These are phyloP conservation scores for Lentinus brumalis DNA, from an alignment of 768 basidiomycete species.

Conservation along the genomic window DNA sequence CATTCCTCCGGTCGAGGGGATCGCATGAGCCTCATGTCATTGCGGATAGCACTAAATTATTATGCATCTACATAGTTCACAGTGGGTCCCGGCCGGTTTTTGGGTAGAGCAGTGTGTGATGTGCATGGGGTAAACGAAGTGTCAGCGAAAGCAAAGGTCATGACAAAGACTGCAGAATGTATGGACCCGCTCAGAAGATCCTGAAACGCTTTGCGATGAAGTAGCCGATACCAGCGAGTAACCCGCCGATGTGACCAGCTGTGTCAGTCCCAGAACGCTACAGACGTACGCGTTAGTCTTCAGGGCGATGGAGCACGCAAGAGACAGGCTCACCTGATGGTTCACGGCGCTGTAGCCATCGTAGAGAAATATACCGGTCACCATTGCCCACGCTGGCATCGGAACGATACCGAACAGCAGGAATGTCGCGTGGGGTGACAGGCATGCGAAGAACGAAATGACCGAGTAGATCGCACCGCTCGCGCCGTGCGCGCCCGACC, in stretches of 20 bases:
- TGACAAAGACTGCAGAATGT: not conserved
- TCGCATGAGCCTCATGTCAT: not conserved
- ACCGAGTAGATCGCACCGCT: constrained; percentile 79
- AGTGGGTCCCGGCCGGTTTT: not conserved
- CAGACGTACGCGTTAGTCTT: not conserved
- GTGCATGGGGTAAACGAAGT: not conserved
- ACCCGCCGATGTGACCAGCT: constrained; percentile 70
- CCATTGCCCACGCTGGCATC: constrained; percentile 76
- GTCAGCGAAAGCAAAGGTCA: not conserved
- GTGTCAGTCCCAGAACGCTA: constrained; percentile 59
- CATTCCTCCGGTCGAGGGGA: constrained; percentile 2
- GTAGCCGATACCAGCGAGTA: constrained; percentile 62
- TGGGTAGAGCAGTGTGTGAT: not conserved
- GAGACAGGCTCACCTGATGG: constrained; percentile 33
- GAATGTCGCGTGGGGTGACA: constrained; percentile 66
- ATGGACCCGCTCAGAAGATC: constrained; percentile 16
- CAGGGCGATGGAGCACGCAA: not conserved
- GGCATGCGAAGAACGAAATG: constrained; percentile 72
- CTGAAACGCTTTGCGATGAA: constrained; percentile 34
- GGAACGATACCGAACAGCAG: constrained; percentile 76
- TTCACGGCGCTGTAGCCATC: constrained; percentile 48
- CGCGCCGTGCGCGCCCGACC: constrained; percentile 59
- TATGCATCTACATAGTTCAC: not conserved
- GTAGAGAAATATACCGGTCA: constrained; percentile 65
- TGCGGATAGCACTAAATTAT: not conserved